A percentile compares a stretch with the other conserved stretches of the same genome.
Conservation (phyloP, 208 protist species). For the Porcisia hertigi region DNA sequence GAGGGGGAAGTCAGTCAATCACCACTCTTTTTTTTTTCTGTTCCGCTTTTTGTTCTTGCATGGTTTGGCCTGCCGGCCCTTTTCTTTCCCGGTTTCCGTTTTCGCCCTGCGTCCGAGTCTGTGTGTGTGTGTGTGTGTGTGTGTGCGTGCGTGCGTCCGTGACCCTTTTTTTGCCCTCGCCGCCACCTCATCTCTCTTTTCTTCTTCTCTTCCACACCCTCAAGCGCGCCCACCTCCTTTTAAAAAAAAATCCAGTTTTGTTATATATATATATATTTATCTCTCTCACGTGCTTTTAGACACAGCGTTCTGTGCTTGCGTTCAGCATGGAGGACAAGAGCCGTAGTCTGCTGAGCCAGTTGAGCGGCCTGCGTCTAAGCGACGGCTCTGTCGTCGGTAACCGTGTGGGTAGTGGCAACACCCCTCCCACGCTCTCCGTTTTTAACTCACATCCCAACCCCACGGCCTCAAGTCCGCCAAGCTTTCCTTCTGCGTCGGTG, state of each 20-base stretch:
- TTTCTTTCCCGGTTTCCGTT: not conserved
- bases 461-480: conserved; percentile 18
- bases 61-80: not conserved
- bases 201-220: too few relatives aligned
- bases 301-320: not conserved
- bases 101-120: conserved; percentile 6
- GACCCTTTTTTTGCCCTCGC: too few relatives aligned
- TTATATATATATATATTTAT: too few relatives aligned
- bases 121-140: too few relatives aligned
- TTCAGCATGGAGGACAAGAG: conserved; percentile 18
- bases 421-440: conserved; percentile 21
- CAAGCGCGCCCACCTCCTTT: too few relatives aligned
- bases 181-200: too few relatives aligned
- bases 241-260: not conserved
- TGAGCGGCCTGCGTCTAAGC: conserved; percentile 46
- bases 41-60: not conserved
- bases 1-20: too few relatives aligned
- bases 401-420: conserved; percentile 19
- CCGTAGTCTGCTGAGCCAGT: conserved; percentile 37
- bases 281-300: not conserved
- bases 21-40: not conserved
- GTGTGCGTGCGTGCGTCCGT: not conserved
- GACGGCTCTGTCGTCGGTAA: conserved; percentile 37
- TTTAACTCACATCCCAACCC: conserved; percentile 11
- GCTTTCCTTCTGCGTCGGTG: conserved; percentile 15